These are phyloP conservation scores for Xylariaceae sp. DNA, from an alignment of 2,329 filamentous ascomycete species.

Conservation along the genomic window DNA sequence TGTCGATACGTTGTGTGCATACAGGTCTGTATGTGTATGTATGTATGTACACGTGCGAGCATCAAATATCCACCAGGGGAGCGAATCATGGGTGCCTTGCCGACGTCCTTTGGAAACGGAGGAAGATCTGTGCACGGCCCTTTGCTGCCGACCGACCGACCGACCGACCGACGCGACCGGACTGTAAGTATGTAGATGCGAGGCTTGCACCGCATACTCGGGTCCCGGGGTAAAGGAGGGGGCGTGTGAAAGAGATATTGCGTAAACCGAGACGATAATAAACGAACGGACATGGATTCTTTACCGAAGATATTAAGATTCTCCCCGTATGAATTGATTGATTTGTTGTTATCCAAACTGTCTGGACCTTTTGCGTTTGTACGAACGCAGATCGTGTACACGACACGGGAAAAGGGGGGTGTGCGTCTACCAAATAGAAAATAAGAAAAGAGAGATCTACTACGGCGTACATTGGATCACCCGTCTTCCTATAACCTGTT, in stretches of 20 bases:
- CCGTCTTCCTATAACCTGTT: no score
- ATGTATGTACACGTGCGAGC: background rate
- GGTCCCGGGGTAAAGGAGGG: background rate
- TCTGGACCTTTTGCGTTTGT: background rate
- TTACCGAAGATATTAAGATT: background rate
- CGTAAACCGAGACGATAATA: background rate
- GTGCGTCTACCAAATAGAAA: background rate
- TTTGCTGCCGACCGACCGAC: background rate
- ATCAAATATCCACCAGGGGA: background rate
- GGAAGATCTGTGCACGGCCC: slow-evolving; percentile 4
- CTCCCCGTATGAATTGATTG: background rate
- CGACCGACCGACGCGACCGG: no score
- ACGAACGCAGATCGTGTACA: background rate
- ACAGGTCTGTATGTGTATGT: background rate
- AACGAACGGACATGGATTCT: background rate
- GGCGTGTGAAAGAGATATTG: background rate
- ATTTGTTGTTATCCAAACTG: no score
- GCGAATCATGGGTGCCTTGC: background rate
- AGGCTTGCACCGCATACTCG: slow-evolving; percentile 14
- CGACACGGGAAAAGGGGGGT: slow-evolving; percentile 1
- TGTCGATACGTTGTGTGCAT: background rate
- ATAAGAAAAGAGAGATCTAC: no score
- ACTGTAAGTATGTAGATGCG: background rate
- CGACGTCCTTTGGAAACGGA: background rate
- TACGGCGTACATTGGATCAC: no score